Evolutionary conservation across 768 basidiomycete species (phyloP), one percentile per base, ranked within the genome.

Genomic region (Suillus subaureus): DNA sequence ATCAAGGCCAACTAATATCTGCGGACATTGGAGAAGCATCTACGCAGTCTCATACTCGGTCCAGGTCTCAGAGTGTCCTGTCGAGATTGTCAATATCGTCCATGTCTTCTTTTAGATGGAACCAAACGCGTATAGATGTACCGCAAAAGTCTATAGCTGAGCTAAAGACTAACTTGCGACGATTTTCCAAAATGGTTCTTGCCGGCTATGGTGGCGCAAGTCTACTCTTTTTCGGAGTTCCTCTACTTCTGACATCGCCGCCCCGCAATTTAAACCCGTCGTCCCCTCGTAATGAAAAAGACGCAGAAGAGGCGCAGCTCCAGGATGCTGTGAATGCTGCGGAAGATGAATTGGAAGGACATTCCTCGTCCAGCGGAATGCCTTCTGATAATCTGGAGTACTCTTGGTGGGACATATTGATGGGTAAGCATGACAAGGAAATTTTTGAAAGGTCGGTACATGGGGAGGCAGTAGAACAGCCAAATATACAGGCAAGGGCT

Each of bases 171-270:
- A 91, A 89, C 13, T 77, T 94, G n/a, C 85, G 92, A 31, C 84
- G 93, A 13, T 81, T 93, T 45, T 93, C 91, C 16, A 93, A 93
- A 74, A 86, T 95, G 79, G 90, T 91, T 2, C 80, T 95, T 8
- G 93, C 91, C 1, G 91, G 92, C 3, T 94, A 95, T 69, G 93
- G 93, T 16, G 93, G 93, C 2, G 89, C 92, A 1, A 89, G 87
- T 56, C 81, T 94, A 35, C 76, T 93, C 42, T 94, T 95, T 78
- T 94, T 94, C 68, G 93, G 93, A 8, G 83, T 93, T 9, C 79
- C 85, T 1, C 77, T 78, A 11, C 67, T 70, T 21, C 65, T 76
- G 47, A 62, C 77, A 33, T 69, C 73, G 61, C 68, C 77, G 5
- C 67, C 77, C 1, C 65, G 73, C 26, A 68, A 66, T 55, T 64